Evolutionary conservation across 1,284 basidiomycete species (phyloP), one percentile per base, ranked within the genome.

Genomic region (Ceratobasidium sp.): DNA sequence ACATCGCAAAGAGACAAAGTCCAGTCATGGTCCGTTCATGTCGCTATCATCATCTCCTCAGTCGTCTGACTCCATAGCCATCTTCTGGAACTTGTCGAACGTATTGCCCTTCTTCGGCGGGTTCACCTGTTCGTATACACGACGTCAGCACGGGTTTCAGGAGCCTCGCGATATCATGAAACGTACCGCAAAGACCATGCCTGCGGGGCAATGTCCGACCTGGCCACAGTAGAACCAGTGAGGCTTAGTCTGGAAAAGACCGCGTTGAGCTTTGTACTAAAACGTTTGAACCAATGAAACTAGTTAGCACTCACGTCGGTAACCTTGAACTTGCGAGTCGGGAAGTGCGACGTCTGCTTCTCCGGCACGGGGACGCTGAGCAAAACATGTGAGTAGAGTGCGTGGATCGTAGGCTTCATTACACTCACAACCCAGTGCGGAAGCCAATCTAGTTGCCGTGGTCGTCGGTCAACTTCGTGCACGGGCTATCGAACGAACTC

Each of bases 211-310:
- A 20, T 71, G 67, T 4, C 67, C 67, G 23, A 26, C 31, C 35
- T 77, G 76, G 37, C 66, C 61, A 42, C 76, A 77, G 76, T 77
- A 68, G 49, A 77, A 69, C 76, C 76, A 77, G 68, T 74, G 61
- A 13, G 76, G 67, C 28, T 75, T 53, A 11, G n/a, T 26, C 53
- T 53, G 49, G 13, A 58, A 35, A 5, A 2, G 42, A 23, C 23
- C 11, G 11, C 1, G 33, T 53, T 68, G 2, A 68, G 35, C 20
- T 6, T 20, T n/a, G 42, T 1, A 17, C 26, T 1, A 31, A 17
- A 8, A 64, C 10, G 11, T 15, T 6, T 11, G 15, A n/a, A 33
- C n/a, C n/a, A n/a, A n/a, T n/a, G n/a, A n/a, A n/a, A 23, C 33
- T 31, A 31, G 26, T 17, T 17, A 51, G 13, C 28, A 63, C 60